These are phyloP conservation scores for Mallotus repandus DNA, from an alignment of 441 rosid species.

Conservation along the genomic window DNA sequence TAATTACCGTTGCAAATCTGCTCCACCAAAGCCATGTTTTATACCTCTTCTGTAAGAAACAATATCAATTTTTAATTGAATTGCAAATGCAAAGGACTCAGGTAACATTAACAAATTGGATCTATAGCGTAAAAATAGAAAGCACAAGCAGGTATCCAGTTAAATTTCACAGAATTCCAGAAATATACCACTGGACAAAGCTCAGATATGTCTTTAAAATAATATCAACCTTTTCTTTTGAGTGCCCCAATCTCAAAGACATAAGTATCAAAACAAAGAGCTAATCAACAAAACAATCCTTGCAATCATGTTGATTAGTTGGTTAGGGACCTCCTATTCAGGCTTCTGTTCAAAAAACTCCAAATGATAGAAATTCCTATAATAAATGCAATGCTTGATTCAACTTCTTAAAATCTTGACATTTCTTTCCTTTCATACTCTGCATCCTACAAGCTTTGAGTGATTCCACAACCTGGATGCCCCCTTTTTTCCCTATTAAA, in stretches of 20 bases:
- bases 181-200: background rate
- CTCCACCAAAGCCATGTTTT: conserved; percentile 85
- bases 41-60: conserved; percentile 56
- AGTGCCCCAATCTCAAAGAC: too few relatives aligned
- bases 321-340: background rate
- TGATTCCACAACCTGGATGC: background rate
- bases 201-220: background rate
- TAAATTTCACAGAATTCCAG: background rate
- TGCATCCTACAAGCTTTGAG: background rate
- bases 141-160: background rate
- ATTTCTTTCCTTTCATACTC: background rate
- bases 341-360: too few relatives aligned
- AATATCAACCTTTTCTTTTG: background rate
- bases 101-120: background rate
- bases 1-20: conserved; percentile 54
- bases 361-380: background rate
- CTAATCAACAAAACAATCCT: background rate
- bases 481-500: background rate
- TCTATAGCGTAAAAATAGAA: background rate
- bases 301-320: background rate
- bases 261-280: background rate
- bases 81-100: background rate
- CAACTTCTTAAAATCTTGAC: background rate
- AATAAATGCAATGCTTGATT: background rate
- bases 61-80: conserved; percentile 10